Conservation (phyloP, 2,329 filamentous ascomycete species). For the Colletotrichum simmondsii region DNA sequence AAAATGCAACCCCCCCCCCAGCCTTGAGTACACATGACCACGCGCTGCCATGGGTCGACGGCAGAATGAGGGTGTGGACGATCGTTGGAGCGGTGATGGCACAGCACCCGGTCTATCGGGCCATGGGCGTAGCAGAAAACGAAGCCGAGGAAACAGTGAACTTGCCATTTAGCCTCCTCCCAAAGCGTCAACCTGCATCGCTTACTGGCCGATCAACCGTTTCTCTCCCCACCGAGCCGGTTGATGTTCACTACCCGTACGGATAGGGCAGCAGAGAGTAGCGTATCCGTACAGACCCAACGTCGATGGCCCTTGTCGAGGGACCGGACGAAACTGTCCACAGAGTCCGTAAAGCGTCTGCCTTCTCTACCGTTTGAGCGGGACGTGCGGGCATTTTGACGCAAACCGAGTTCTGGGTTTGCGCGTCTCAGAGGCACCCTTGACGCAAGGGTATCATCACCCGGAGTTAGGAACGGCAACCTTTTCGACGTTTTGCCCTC, state of each 20-base stretch:
- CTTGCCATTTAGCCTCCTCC: conserved; percentile 18
- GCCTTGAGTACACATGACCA: conserved; percentile 25
- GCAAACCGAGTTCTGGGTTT: conserved; percentile 11
- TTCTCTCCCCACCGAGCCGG: conserved; percentile 10
- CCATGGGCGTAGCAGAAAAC: conserved; percentile 19
- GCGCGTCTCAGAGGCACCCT: conserved; percentile 23
- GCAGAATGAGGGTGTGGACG: conserved; percentile 19
- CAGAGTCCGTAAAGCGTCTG: not conserved
- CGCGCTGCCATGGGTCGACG: not conserved
- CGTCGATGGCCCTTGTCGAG: not conserved
- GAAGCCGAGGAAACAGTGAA: not conserved
- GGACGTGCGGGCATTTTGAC: conserved; percentile 25
- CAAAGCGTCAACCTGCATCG: conserved; percentile 7
- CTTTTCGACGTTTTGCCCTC: conserved; percentile 18
- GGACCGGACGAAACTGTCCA: conserved; percentile 14
- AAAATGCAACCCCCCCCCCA: conserved; percentile 6
- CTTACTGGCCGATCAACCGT: conserved; percentile 4
- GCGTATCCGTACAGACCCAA: too few relatives aligned
- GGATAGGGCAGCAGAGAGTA: not conserved
- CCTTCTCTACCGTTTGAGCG: conserved; percentile 8
- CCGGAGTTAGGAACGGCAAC: not conserved
- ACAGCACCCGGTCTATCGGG: conserved; percentile 5
- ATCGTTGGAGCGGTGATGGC: conserved; percentile 13
- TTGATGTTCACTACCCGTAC: not conserved
- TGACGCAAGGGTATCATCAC: conserved; percentile 25